A percentile compares a stretch with the other conserved stretches of the same genome.
phyloP scores from a whole-genome alignment of 2,329 filamentous ascomycete genomes.

The Penicillium concentricum region DNA sequence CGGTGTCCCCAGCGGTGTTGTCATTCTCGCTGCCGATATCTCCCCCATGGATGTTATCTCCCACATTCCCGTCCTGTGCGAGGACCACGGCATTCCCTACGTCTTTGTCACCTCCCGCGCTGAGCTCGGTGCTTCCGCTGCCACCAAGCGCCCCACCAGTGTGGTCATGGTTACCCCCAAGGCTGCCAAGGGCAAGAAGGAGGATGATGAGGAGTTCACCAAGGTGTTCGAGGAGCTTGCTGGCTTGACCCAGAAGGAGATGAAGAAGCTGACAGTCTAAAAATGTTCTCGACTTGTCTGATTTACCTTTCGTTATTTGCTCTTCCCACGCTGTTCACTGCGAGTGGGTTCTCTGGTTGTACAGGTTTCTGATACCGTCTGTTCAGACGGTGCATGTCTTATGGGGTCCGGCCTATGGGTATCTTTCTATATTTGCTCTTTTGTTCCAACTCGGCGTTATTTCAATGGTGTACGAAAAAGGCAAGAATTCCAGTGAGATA shows the following conservation, averaged over 20 bases:
- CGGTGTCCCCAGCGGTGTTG: constrained; percentile 67
- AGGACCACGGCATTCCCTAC: constrained; percentile 97
- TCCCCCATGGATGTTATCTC: constrained; percentile 98
- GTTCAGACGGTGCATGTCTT: constrained; percentile 40
- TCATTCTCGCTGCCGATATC: constrained; percentile 95
- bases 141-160: constrained; percentile 93
- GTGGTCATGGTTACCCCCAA: constrained; percentile 78
- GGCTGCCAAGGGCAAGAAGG: constrained; percentile 52
- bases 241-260: constrained; percentile 60
- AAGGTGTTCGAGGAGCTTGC: constrained; percentile 57
- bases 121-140: constrained; percentile 88
- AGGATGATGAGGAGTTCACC: constrained; percentile 50
- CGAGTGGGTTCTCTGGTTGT: constrained; percentile 37
- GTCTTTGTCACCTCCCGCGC: constrained; percentile 90
- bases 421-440: constrained; percentile 35
- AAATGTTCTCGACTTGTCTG: constrained; percentile 18
- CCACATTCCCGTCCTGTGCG: constrained; percentile 95
- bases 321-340: constrained; percentile 23
- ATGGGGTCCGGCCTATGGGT: constrained; percentile 39
- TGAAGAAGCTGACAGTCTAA: constrained; percentile 56
- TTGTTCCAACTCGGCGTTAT: constrained; percentile 40
- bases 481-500: constrained; percentile 33
- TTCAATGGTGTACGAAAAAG: constrained; percentile 42
- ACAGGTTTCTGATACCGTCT: constrained; percentile 38
- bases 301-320: constrained; percentile 21